Evolutionary conservation across 192 early-diverging fungal genomes (phyloP), one percentile per base, ranked within the genome.

Genomic region (Entomortierella chlamydospora): DNA sequence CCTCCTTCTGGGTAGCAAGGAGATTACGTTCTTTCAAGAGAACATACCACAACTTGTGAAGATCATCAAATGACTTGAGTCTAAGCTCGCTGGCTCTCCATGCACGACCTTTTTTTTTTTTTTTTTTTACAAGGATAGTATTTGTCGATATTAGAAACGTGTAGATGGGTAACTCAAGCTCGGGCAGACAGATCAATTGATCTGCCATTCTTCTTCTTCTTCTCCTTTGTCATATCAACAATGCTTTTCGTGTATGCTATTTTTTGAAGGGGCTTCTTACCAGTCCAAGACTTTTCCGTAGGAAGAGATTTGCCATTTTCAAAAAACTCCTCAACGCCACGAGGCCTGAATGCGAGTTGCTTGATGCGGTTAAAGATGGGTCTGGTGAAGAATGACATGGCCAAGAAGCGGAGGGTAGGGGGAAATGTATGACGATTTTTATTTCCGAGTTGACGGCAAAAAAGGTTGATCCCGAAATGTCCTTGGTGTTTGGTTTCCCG

Each of bases 21-120:
- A 93, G 37, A 57, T 95, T 95, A 78, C 93, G 92, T 71, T 95
- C 94, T 83, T 95, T 95, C 34, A 95, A 83, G 66, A 93, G 82
- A 23, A 95, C 85, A 72, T 91, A 97, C 98, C 98, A 99, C 68
- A 99, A 85, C 83, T 92, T 93, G 83, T 98, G 98, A 66, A 99
- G 85, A 82, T 99, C 98, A 45, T 99, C 95, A 87, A 97, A 99
- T 53, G 91, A 93, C 87, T 99, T 99, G 64, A 85, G 74, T 22
- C 98, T 88, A 63, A 99, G 88, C 83, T 98, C 98, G 34, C 88
- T 88, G 13, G 93, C 93, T 61, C 84, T 83, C 98, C 98, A 99
- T 53, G 94, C 88, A 17, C 96, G 90, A 31, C 98, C 93, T 93
- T 62, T 57, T n/a, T n/a, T n/a, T n/a, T n/a, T n/a, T n/a, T n/a